Conservation (phyloP, 352 stramenopile species). For the Phytophthora pluvialis region DNA sequence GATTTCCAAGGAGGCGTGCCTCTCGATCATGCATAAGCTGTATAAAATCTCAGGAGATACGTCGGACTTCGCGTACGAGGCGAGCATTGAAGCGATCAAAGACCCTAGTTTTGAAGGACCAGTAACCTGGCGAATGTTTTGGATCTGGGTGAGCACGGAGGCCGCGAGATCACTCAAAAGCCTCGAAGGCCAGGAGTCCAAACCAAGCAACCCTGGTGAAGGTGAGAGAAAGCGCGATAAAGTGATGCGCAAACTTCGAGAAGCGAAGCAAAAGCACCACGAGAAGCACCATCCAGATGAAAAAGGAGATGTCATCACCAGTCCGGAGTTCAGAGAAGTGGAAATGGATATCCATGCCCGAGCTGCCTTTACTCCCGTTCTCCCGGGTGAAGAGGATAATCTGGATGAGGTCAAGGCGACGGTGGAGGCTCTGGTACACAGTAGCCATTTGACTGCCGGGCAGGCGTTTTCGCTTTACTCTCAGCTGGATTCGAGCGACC, state of each 20-base stretch:
- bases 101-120: slow-evolving; percentile 64
- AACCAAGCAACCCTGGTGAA: slow-evolving; percentile 10
- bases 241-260: slow-evolving; percentile 25
- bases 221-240: slow-evolving; percentile 33
- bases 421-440: slow-evolving; percentile 72
- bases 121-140: slow-evolving; percentile 84
- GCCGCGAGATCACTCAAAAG: slow-evolving; percentile 68
- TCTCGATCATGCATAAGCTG: slow-evolving; percentile 77
- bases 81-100: slow-evolving; percentile 61
- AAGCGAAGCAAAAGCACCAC: slow-evolving; percentile 35
- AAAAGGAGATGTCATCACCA: slow-evolving; percentile 7
- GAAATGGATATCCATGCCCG: slow-evolving; percentile 38
- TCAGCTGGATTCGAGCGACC: slow-evolving; percentile 61
- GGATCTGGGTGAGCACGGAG: slow-evolving; percentile 84
- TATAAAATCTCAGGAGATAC: slow-evolving; percentile 73
- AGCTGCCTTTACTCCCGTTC: slow-evolving; percentile 28
- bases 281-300: slow-evolving; percentile 25
- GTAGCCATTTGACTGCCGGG: slow-evolving; percentile 51
- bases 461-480: slow-evolving; percentile 78
- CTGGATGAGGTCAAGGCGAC: slow-evolving; percentile 60
- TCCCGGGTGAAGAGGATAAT: slow-evolving; percentile 32
- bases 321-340: slow-evolving; percentile 21
- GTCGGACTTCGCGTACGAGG: slow-evolving; percentile 67
- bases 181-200: slow-evolving; percentile 42
- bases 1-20: slow-evolving; percentile 76